These are phyloP conservation scores for Termitomyces sp. DNA, from an alignment of 768 basidiomycete species.

Conservation along the genomic window DNA sequence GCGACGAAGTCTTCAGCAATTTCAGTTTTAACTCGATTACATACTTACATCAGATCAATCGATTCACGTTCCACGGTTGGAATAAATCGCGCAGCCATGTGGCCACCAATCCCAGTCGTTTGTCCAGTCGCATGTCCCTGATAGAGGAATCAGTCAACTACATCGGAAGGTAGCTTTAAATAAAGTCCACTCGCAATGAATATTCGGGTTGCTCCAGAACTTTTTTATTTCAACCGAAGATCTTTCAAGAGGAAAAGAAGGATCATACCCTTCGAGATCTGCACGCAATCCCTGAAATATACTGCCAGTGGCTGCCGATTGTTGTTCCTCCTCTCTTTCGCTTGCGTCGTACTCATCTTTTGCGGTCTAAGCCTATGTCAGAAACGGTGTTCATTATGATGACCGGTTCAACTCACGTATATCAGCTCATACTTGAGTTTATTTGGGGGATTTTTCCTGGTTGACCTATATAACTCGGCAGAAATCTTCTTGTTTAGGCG, in stretches of 20 bases:
- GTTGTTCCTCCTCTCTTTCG: conserved; percentile 59
- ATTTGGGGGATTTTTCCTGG: conserved; percentile 89
- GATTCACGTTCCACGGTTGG: conserved; percentile 96
- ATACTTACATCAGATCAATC: conserved; percentile 76
- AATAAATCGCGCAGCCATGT: conserved; percentile 80
- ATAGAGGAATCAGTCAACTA: background rate
- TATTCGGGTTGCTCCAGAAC: conserved; percentile 67
- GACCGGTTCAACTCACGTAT: conserved; percentile 50
- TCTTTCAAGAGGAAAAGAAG: background rate
- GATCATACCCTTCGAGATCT: conserved; percentile 72
- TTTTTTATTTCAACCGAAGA: conserved; percentile 23
- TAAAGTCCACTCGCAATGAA: conserved; percentile 63
- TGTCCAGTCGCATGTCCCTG: conserved; percentile 90
- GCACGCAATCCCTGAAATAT: conserved; percentile 87
- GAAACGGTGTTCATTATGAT: background rate
- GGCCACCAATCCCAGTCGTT: conserved; percentile 76
- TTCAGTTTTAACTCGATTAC: background rate
- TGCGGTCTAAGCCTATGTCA: conserved; percentile 53
- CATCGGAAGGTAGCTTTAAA: background rate
- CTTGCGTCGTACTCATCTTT: conserved; percentile 79
- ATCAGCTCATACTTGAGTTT: conserved; percentile 79
- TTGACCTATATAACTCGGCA: conserved; percentile 79
- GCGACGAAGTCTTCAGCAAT: conserved; percentile 3
- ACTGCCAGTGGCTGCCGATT: conserved; percentile 63
- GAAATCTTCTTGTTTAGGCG: conserved; percentile 62